phyloP scores from a whole-genome alignment of 257 asterid species.

The Solanum ossicruentum region DNA sequence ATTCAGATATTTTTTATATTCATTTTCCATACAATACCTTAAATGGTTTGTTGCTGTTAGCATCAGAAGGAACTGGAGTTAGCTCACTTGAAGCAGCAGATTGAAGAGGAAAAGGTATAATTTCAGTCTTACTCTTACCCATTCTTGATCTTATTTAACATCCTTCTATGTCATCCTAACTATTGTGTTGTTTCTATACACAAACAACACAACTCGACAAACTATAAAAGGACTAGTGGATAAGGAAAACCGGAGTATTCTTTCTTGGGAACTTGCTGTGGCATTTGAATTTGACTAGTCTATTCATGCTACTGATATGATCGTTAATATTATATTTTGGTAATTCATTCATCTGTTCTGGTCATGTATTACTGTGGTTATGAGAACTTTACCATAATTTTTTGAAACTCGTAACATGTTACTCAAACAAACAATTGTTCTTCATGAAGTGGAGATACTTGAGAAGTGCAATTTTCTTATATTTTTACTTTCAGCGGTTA shows the following conservation, averaged over 20 bases:
- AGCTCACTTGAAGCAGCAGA: conserved; percentile 52
- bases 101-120: conserved; percentile 75
- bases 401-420: neutral
- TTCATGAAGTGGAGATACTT: neutral
- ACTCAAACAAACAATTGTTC: neutral
- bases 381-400: neutral
- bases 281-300: neutral
- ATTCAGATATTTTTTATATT: neutral
- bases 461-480: conserved; percentile 4
- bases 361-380: neutral
- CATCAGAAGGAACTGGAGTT: conserved; percentile 81
- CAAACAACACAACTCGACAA: too few species aligned
- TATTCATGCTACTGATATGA: neutral
- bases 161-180: too few species aligned
- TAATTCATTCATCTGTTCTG: neutral
- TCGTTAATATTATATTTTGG: neutral
- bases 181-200: too few species aligned
- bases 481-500: conserved; percentile 38
- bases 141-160: too few species aligned
- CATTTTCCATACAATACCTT: neutral
- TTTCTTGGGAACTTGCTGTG: neutral
- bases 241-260: neutral
- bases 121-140: neutral
- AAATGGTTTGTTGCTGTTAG: conserved; percentile 26
- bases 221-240: neutral